phyloP scores from a whole-genome alignment of 1,284 basidiomycete genomes.

The Apiotrichum gracile region DNA sequence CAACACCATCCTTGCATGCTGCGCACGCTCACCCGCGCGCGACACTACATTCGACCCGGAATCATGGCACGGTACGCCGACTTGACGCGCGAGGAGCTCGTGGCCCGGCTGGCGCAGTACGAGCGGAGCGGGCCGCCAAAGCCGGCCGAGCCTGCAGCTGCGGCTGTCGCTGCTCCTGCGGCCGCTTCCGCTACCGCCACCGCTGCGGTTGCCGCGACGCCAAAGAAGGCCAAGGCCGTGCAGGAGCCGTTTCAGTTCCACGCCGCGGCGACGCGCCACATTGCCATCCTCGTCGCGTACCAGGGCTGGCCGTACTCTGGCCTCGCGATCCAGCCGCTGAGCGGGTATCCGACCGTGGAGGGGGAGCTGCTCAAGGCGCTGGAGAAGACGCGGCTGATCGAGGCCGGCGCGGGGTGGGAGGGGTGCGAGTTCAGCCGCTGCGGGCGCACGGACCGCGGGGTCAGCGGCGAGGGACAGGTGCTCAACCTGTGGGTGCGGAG shows the following conservation, averaged over 20 bases:
- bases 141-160: too few relatives aligned
- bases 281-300: slow-evolving; percentile 87
- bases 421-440: slow-evolving; percentile 86
- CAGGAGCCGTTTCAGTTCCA: slow-evolving; percentile 53
- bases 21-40: not conserved
- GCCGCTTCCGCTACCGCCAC: too few relatives aligned
- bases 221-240: slow-evolving; percentile 5
- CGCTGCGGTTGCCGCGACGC: too few relatives aligned
- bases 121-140: slow-evolving; percentile 41
- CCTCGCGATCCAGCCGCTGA: slow-evolving; percentile 65
- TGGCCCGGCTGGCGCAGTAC: slow-evolving; percentile 56
- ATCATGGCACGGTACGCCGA: slow-evolving; percentile 24
- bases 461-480: slow-evolving; percentile 91
- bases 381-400: slow-evolving; percentile 67
- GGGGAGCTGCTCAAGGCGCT: slow-evolving; percentile 77
- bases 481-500: slow-evolving; percentile 85
- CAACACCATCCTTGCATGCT: not conserved
- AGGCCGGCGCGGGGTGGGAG: slow-evolving; percentile 66
- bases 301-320: slow-evolving; percentile 89
- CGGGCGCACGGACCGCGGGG: slow-evolving; percentile 90
- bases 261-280: slow-evolving; percentile 71
- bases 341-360: slow-evolving; percentile 80
- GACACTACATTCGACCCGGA: not conserved
- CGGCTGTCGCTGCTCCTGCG: too few relatives aligned
- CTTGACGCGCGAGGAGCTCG: slow-evolving; percentile 56